These are phyloP conservation scores for Lipomyces yarrowii DNA, from an alignment of 1,139 yeast genomes.

Conservation along the genomic window DNA sequence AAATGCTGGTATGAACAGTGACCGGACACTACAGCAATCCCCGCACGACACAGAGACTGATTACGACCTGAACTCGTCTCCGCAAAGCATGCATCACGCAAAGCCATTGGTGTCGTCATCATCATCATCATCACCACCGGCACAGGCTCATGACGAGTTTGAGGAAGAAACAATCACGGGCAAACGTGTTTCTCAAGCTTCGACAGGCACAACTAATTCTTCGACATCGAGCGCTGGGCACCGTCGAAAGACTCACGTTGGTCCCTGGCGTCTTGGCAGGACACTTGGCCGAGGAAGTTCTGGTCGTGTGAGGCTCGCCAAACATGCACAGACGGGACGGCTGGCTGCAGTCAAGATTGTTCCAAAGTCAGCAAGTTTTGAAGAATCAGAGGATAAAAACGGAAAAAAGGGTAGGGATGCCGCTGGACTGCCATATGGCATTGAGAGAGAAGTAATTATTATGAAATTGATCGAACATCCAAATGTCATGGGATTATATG, in stretches of 20 bases:
- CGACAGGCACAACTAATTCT: conserved; percentile 18
- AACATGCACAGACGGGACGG: conserved; percentile 79
- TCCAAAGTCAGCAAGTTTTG: conserved; percentile 74
- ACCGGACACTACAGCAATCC: not conserved
- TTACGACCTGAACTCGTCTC: not conserved
- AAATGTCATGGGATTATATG: conserved; percentile 92
- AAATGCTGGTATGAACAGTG: not conserved
- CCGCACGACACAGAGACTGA: not conserved
- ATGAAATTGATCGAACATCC: conserved; percentile 91
- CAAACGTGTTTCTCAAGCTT: conserved; percentile 23
- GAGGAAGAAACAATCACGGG: not conserved
- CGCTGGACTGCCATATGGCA: conserved; percentile 82
- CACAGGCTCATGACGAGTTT: not conserved
- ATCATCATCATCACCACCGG: conserved; percentile 1
- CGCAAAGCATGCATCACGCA: not conserved
- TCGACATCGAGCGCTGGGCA: conserved; percentile 44
- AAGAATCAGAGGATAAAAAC: conserved; percentile 38
- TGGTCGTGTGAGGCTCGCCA: conserved; percentile 90
- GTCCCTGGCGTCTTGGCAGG: conserved; percentile 96
- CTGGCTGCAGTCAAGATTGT: conserved; percentile 97
- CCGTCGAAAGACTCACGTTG: conserved; percentile 74
- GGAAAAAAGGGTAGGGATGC: conserved; percentile 51
- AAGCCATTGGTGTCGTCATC: conserved; percentile 4
- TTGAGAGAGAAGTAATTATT: conserved; percentile 92
- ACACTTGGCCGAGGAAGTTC: conserved; percentile 95